Evolutionary conservation across 2,329 filamentous ascomycete species (phyloP), one percentile per base, ranked within the genome.

Genomic region (Colletotrichum sp.): DNA sequence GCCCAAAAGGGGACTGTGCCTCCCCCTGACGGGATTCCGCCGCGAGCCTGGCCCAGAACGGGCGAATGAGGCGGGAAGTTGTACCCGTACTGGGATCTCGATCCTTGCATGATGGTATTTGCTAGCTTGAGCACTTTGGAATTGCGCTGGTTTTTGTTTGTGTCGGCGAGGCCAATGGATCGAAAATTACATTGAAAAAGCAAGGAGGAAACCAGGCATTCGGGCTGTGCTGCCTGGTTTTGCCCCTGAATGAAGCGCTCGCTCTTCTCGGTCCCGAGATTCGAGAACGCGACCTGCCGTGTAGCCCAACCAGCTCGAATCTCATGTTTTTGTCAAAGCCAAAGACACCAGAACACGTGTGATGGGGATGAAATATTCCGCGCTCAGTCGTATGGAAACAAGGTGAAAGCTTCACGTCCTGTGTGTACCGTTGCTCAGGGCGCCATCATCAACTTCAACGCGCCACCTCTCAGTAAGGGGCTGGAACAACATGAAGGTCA

Each of bases 21-120:
- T 58, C 27, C 62, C 65, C 62, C 43, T 62, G 56, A 43, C 43
- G 73, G 73, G 27, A 48, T 67, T 64, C 64, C 69, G 22, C 52
- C 52, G 43, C 6, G n/a, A 52, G 43, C 22, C 43, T 22, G 73
- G 73, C 58, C 56, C 32, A 69, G 71, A 74, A 70, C 58, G n/a
- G 71, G 66, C 66, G 58, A 65, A 58, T 18, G 36, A 22, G 56
- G 60, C 66, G 43, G 55, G 18, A 12, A 22, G 4, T 32, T 27
- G 34, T 62, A 10, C 56, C 55, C 16, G 34, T 48, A 18, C 56
- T 25, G 56, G 56, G 69, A 64, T 64, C 15, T 43, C 16, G 64
- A 68, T 72, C 56, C 73, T 67, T 43, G 22, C 55, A 27, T 36
- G n/a, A 61, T 22, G 55, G 18, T 56, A 32, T 64, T 43, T 67